These are phyloP conservation scores for Hemisphaericaspora lyxosophila DNA, from an alignment of 1,139 yeast genomes.

Conservation along the genomic window DNA sequence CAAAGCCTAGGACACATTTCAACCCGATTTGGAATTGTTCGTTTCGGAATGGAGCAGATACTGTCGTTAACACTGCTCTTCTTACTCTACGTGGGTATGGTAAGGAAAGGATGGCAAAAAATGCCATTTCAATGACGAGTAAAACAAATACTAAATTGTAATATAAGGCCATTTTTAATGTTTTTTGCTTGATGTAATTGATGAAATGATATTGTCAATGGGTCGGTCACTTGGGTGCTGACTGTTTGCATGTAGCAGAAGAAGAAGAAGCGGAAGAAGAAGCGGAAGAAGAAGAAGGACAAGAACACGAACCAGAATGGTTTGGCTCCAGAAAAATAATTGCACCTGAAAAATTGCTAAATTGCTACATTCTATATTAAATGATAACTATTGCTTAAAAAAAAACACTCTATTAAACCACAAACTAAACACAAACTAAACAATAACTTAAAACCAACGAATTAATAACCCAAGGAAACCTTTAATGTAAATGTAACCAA, in stretches of 20 bases:
- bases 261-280: neutral
- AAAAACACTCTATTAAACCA: neutral
- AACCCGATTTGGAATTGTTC: slow-evolving; percentile 74
- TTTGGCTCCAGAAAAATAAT: too few relatives aligned
- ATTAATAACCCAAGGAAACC: slow-evolving; percentile 31
- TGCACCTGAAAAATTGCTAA: neutral
- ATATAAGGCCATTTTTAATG: slow-evolving; percentile 68
- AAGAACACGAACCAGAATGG: too few relatives aligned
- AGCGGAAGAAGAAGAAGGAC: too few relatives aligned
- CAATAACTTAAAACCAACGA: neutral
- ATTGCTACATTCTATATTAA: neutral
- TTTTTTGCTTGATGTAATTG: neutral
- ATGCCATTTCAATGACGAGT: slow-evolving; percentile 73
- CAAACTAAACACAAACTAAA: too few relatives aligned
- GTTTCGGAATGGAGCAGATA: slow-evolving; percentile 69
- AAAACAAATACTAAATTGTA: slow-evolving; percentile 74
- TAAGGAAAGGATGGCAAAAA: slow-evolving; percentile 76
- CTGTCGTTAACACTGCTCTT: slow-evolving; percentile 60
- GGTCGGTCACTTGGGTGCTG: too few relatives aligned
- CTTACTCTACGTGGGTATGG: slow-evolving; percentile 82
- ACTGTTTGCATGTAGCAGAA: too few relatives aligned
- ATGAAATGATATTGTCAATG: too few relatives aligned
- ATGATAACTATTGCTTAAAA: neutral
- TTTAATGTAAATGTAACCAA: slow-evolving; percentile 58
- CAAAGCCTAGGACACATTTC: slow-evolving; percentile 82